Conservation (phyloP, 495 filamentous ascomycete species). For the Aspergillus ostianus region DNA sequence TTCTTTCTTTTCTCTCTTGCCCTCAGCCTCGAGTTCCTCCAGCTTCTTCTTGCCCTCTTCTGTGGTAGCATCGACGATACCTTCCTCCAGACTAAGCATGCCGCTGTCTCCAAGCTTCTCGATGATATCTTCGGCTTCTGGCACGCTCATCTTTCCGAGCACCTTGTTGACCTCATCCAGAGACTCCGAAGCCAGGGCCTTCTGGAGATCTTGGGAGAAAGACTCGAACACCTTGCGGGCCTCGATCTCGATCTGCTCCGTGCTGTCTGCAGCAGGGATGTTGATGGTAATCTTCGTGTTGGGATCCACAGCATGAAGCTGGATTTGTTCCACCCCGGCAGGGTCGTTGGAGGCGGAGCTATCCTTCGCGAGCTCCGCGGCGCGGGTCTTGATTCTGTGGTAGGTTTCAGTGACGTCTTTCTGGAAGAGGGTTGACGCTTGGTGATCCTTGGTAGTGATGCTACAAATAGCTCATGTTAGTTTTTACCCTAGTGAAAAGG, state of each 20-base stretch:
- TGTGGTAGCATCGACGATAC: conserved; percentile 94
- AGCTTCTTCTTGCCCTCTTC: conserved; percentile 80
- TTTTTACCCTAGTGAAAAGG: not conserved
- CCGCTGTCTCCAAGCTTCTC: conserved; percentile 80
- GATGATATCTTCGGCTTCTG: conserved; percentile 89
- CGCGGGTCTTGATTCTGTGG: conserved; percentile 70
- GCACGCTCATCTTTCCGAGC: conserved; percentile 86
- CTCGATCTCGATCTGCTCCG: conserved; percentile 62
- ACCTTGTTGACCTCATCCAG: conserved; percentile 96
- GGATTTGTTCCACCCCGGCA: conserved; percentile 90
- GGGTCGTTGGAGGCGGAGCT: conserved; percentile 63
- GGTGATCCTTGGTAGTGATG: conserved; percentile 86
- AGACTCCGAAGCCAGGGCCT: conserved; percentile 78
- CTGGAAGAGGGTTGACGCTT: conserved; percentile 86
- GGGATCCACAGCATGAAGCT: conserved; percentile 93
- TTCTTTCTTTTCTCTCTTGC: conserved; percentile 30
- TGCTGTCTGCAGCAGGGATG: conserved; percentile 60
- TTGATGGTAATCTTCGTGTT: conserved; percentile 89
- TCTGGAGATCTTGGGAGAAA: conserved; percentile 77
- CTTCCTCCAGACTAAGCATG: conserved; percentile 87
- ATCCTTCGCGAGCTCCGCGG: conserved; percentile 70
- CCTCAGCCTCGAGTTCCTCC: conserved; percentile 71
- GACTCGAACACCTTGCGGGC: conserved; percentile 76
- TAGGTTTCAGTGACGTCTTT: conserved; percentile 92
- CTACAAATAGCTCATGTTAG: conserved; percentile 37